Base-by-base conservation (phyloP, 106 monocot genomes). In the Posidonia australis region DNA sequence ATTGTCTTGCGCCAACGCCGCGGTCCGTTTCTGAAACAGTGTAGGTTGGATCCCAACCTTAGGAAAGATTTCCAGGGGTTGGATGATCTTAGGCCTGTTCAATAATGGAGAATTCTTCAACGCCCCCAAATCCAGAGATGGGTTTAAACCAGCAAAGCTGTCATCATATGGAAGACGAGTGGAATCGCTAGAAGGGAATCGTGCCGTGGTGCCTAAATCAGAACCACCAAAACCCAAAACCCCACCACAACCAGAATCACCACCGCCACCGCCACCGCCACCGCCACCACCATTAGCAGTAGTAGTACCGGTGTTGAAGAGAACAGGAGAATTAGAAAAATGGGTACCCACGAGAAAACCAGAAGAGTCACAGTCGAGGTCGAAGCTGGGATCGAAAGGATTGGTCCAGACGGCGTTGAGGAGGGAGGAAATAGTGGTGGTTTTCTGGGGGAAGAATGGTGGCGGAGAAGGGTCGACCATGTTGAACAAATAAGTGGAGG, bases 371-470 rank as follows among this genome's bases (percentile, higher is more conserved):
- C 21, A 72, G 29, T 46, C 61, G 19, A 68, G 54, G 41, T 62
- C 61, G 44, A 72, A 53, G 16, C 69, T 76, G 53, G 68, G 9
- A 13, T 80, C 82, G 11, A 77, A 79, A 5, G 79, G 79, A 42
- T 66, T 77, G 45, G 69, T 54, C 72, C 65, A 79, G 51, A 73
- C 59, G 31, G 61, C 36, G 64, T 28, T 61, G 42, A 82, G 67
- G 26, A 82, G 74, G 13, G 77, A 84, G 63, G 71, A 69, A 4
- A 82, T 68, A 23, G n/a, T n/a, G n/a, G 56, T 60, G 69, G 44
- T 28, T n/a, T 53, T 77, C 48, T 70, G 69, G 24, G 60, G 54
- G 64, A 77, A 83, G 61, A 80, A 71, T 43, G 57, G n/a, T n/a
- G 36, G 16, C 67, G 79, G 57, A n/a, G 53, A 26, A 7, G 64